Percentiles rank a stretch among this genome's conserved stretches.
Evolutionary conservation across 306 rosid species (phyloP).

Genomic region (Macrotyloma uniflorum): DNA sequence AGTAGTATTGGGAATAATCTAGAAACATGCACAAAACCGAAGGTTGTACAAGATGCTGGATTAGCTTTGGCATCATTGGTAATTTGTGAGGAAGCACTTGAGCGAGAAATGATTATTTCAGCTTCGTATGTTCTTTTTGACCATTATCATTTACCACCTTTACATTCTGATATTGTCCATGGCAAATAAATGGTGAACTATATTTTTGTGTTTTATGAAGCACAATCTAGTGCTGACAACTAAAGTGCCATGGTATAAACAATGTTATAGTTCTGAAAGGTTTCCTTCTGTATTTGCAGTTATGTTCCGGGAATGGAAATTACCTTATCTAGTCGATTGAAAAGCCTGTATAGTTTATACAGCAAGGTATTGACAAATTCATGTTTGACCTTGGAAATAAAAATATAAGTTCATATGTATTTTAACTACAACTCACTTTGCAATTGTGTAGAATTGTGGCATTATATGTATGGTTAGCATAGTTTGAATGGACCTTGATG

Average conservation of each 20-base stretch:
- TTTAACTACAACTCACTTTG: constrained; percentile 10
- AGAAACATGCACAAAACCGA: constrained; percentile 57
- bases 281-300: constrained; percentile 55
- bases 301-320: constrained; percentile 99
- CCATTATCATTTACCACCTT: constrained; percentile 38
- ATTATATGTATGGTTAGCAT: constrained; percentile 20
- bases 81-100: constrained; percentile 91
- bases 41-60: constrained; percentile 86
- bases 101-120: constrained; percentile 85
- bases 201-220: constrained; percentile 1
- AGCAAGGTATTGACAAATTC: constrained; percentile 70
- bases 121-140: constrained; percentile 76
- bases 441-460: constrained; percentile 21
- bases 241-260: constrained; percentile 4
- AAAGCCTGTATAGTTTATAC: constrained; percentile 91
- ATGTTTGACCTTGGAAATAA: constrained; percentile 35
- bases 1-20: constrained; percentile 52
- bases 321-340: constrained; percentile 84
- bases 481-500: constrained; percentile 10
- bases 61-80: constrained; percentile 86
- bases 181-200: constrained; percentile 22
- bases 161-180: constrained; percentile 35
- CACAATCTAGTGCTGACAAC: constrained; percentile 6
- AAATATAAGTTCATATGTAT: neutral
- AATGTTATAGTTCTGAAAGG: constrained; percentile 27